Evolutionary conservation across 106 monocot species (phyloP).

Genomic region (Narthecium ossifragum): DNA sequence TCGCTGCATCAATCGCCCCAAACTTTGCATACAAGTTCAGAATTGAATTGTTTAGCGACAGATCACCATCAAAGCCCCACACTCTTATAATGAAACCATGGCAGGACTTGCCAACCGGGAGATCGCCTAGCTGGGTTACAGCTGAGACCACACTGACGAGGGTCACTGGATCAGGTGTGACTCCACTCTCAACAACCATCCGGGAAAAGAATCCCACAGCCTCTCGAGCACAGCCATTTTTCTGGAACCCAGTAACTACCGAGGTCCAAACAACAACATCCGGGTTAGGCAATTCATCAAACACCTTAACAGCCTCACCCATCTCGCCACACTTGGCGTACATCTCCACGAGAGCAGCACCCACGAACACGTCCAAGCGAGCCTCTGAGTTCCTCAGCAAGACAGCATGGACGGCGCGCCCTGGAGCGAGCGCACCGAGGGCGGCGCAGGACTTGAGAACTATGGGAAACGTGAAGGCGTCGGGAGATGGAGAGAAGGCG

Average conservation of each 20-base stretch:
- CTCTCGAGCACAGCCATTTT: constrained; percentile 23
- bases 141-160: constrained; percentile 33
- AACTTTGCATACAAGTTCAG: constrained; percentile 56
- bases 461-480: constrained; percentile 41
- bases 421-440: constrained; percentile 12
- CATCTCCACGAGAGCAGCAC: constrained; percentile 43
- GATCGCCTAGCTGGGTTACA: constrained; percentile 29
- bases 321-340: constrained; percentile 46
- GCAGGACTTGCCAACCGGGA: constrained; percentile 35
- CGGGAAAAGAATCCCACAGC: constrained; percentile 41
- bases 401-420: constrained; percentile 35
- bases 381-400: constrained; percentile 4
- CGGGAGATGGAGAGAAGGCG: constrained; percentile 1
- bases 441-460: constrained; percentile 36
- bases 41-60: constrained; percentile 39
- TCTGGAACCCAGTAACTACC: constrained; percentile 45
- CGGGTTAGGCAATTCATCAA: constrained; percentile 30
- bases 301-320: constrained; percentile 38
- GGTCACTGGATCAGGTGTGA: constrained; percentile 37
- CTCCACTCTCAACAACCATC: constrained; percentile 25
- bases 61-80: constrained; percentile 13
- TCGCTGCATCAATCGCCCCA: constrained; percentile 11
- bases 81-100: constrained; percentile 50
- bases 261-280: constrained; percentile 65
- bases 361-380: constrained; percentile 40